Base-by-base conservation (phyloP, 257 asterid genomes). In the Gentiana dahurica region DNA sequence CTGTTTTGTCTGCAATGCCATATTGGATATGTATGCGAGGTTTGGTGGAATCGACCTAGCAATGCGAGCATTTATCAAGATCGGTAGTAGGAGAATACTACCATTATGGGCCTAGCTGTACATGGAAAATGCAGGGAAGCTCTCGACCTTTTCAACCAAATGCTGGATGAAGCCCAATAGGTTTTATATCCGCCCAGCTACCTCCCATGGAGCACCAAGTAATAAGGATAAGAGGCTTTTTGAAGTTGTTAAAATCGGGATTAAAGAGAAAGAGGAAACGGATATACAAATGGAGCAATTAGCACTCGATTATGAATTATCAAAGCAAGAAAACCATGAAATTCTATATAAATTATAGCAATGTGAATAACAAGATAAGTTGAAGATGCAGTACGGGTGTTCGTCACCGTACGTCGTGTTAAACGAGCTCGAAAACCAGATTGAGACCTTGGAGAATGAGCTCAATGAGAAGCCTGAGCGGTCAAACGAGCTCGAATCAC, bases 221-320 rank as follows among this genome's bases (percentile, higher is more conserved):
- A 24, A 24, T 24, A 24, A 24, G 24, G 24, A 24, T 24, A 24
- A 24, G 24, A 24, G 24, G 24, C 24, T 24, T 24, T 24, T 24
- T 24, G 24, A 24, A 24, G 24, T 24, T 68, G 93, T 60, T 95
- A 24, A 24, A 24, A 24, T 24, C 24, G 24, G 24, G 24, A 24
- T 24, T 24, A 24, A 24, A 24, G 24, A 85, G 47, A 81, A 67
- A 71, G 95, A 92, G 34, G 95, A 92, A 53, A 54, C 83, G 6
- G 95, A 87, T 75, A 82, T 77, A 82, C 98, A 85, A 67, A 83
- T 85, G 95, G 98, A 92, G 77, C 97, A 92, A 77, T 86, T 92
- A 38, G 97, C 99, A 8, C 95, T 92, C 37, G 97, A 92, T 60
- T 88, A 92, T 4, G 97, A 92, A 80, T 88, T 88, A 58, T 68